A percentile compares a stretch with the other conserved stretches of the same genome.
phyloP scores from a whole-genome alignment of 176 grass and related monocot species.

The Ananas comosus region DNA sequence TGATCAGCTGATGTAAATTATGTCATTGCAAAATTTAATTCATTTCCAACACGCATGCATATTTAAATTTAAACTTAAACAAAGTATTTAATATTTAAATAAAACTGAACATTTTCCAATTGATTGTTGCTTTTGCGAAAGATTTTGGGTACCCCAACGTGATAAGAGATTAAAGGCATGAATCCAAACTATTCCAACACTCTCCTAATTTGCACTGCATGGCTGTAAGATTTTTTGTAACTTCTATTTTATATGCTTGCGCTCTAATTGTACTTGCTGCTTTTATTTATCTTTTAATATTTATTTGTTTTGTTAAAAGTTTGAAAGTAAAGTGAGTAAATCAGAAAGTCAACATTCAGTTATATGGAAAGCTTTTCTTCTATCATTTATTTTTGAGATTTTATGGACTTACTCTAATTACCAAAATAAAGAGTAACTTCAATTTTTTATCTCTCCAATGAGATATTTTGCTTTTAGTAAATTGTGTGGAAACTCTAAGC shows the following conservation, averaged over 20 bases:
- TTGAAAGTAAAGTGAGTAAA: no score
- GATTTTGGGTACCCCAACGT: slow-evolving; percentile 91
- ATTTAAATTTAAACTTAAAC: background rate
- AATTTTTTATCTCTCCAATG: no score
- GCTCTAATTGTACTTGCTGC: background rate
- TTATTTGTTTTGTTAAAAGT: background rate
- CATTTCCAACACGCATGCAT: background rate
- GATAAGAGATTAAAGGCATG: slow-evolving; percentile 98
- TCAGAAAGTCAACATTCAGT: no score
- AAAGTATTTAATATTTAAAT: no score
- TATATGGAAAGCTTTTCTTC: no score
- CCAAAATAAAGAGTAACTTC: no score
- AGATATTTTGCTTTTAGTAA: no score
- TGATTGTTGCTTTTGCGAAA: slow-evolving; percentile 20
- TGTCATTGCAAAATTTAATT: slow-evolving; percentile 14
- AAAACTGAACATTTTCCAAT: background rate
- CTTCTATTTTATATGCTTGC: slow-evolving; percentile 5
- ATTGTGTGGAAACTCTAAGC: no score
- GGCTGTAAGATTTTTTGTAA: slow-evolving; percentile 46
- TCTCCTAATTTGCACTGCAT: slow-evolving; percentile 85
- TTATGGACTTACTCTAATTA: no score
- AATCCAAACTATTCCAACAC: slow-evolving; percentile 89
- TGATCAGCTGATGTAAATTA: slow-evolving; percentile 82
- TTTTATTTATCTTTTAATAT: background rate
- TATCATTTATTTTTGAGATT: no score